Evolutionary conservation across 768 basidiomycete genomes (phyloP), one percentile per base, ranked within the genome.

Genomic region (Nidularia sp.): DNA sequence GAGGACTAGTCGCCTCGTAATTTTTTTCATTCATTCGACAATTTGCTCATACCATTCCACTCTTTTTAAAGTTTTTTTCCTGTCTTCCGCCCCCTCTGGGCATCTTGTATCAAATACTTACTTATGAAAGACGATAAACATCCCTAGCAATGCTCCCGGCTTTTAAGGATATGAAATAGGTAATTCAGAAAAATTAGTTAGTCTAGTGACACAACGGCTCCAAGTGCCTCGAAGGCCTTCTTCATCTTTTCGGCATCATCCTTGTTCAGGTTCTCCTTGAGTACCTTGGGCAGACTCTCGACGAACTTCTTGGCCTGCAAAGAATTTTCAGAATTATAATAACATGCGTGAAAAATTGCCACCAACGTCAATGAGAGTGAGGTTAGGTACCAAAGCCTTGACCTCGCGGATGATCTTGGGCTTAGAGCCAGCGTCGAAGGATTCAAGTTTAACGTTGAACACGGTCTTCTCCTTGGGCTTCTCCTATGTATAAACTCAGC

Each of bases 391-490:
- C 56, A 98, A 66, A 5, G 90, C 90, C 79, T 99, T 99, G 61
- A 99, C 92, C 72, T 98, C 97, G 60, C 90, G 84, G 65, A 99
- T 99, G 62, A 98, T 84, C 76, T 99, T 99, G 31, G 97, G 90
- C 70, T 99, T 99, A 49, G 90, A 78, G 8, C 81, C 77, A 2
- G 93, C 84, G 55, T 97, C 95, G 63, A 98, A 97, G 45, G 93
- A 93, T 66, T 96, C 93, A 41, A 99, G 81, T 70, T 85, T 93
- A 64, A 98, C 89, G 61, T 86, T 95, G 75, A 99, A 99, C 34
- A 95, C 80, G 13, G 94, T 97, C 85, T 98, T 98, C 76, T 98
- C 97, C 74, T 97, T 98, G 47, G 94, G 94, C 65, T 95, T 97
- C 69, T 93, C 93, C 86, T 93, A 56, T 35, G 62, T 18, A 35